Evolutionary conservation across 2,329 filamentous ascomycete genomes (phyloP).

Genomic region (Phaeophleospora eucalypticola): DNA sequence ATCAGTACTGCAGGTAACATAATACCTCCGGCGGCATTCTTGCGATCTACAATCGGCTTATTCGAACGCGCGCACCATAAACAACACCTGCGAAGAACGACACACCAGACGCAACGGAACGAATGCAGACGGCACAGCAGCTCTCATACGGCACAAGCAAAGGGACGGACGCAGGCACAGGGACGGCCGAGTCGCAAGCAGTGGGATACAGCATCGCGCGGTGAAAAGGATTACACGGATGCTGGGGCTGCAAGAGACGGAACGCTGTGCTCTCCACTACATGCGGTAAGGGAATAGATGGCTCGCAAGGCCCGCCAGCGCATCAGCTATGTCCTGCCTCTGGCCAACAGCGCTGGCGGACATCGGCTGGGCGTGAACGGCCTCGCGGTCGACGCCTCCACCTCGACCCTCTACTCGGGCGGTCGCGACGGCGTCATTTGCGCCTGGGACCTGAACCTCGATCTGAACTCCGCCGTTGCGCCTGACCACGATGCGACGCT

Average conservation of each 20-base stretch:
- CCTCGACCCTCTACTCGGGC: constrained; percentile 84
- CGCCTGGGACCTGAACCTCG: constrained; percentile 83
- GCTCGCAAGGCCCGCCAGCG: constrained; percentile 51
- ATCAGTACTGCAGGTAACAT: too few species aligned
- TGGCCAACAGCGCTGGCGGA: constrained; percentile 64
- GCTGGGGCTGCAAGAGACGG: background rate
- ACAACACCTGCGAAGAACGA: too few species aligned
- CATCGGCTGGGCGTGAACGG: constrained; percentile 95
- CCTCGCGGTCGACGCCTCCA: constrained; percentile 76
- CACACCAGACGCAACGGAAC: too few species aligned
- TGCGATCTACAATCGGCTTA: too few species aligned
- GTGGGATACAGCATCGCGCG: background rate
- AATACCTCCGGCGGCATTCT: too few species aligned
- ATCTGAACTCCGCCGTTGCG: constrained; percentile 48
- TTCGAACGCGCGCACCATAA: too few species aligned
- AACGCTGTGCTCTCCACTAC: background rate
- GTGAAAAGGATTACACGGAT: background rate
- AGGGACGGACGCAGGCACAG: too few species aligned
- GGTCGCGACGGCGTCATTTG: constrained; percentile 94
- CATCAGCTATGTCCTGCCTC: constrained; percentile 61
- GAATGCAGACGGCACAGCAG: background rate
- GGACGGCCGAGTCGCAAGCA: too few species aligned
- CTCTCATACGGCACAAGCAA: too few species aligned
- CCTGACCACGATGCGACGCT: constrained; percentile 34
- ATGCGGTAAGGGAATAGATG: constrained; percentile 38